Evolutionary conservation across 768 basidiomycete genomes (phyloP).

Genomic region (Boletellus sp.): DNA sequence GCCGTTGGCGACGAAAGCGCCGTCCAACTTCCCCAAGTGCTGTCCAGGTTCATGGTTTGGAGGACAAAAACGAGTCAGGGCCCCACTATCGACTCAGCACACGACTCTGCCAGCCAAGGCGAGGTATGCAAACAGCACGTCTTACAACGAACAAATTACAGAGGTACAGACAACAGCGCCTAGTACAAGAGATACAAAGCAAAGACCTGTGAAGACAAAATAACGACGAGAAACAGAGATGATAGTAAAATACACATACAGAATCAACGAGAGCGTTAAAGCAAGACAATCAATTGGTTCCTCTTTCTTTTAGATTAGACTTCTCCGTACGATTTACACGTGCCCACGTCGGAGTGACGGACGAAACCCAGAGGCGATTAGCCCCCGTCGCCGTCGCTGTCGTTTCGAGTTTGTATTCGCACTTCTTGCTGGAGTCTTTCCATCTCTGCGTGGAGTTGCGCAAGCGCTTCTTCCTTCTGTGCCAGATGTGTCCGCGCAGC

Average conservation of each 20-base stretch:
- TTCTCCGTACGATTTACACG: neutral
- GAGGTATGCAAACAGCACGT: no score
- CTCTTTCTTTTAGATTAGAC: neutral
- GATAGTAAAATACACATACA: neutral
- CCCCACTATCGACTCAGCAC: no score
- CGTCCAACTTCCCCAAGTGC: no score
- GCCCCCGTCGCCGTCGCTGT: neutral
- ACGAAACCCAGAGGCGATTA: neutral
- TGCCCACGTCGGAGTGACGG: neutral
- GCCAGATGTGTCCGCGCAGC: conserved; percentile 18
- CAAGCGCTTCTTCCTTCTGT: conserved; percentile 22
- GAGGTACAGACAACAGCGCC: neutral
- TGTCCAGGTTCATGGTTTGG: no score
- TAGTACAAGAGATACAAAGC: neutral
- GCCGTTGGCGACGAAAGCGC: no score
- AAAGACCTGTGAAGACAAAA: neutral
- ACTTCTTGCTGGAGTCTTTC: conserved; percentile 15
- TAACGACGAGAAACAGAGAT: neutral
- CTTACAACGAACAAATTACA: neutral
- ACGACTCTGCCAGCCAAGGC: no score
- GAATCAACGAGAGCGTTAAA: neutral
- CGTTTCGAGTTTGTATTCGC: neutral
- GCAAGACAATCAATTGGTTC: neutral
- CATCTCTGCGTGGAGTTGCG: conserved; percentile 22
- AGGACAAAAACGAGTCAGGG: no score